Evolutionary conservation across 2,329 filamentous ascomycete genomes (phyloP), one percentile per base, ranked within the genome.

Genomic region (Cryphonectria carpinicola): DNA sequence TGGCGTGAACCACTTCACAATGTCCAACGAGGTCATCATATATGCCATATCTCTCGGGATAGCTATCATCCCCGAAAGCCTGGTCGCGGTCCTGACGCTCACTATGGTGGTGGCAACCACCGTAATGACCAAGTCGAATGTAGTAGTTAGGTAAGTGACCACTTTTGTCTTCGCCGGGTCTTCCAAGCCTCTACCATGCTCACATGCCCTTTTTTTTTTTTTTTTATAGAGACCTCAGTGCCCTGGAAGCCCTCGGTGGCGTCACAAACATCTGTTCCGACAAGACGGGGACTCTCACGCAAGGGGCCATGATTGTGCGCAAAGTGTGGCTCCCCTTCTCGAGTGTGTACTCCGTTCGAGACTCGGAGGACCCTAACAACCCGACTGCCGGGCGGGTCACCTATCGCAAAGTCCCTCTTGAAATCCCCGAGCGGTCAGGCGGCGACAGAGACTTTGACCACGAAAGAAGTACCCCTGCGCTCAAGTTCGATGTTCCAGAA

Each of bases 231-330:
- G 90, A 92, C 75, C 83, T 93, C 60, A 88, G 89, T 4, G 89
- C 89, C 0, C 84, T 93, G 0, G 91, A 93, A 75, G 89, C 90
- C 17, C 84, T 93, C 1, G 91, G 91, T 17, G 90, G 89, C 60
- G 90, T 93, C 35, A 92, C 90, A 70, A 89, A 92, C 76, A 91
- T 93, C 75, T 93, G 90, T 79, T 92, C 90, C 35, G 90, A 92
- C 81, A 92, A 92, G 80, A 93, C 90, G 0, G 91, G 91, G 19
- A 93, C 91, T 0, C 81, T 91, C 19, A 91, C 89, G 0, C 87
- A 90, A 74, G 88, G 90, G 49, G 89, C 89, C 75, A 92, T 92
- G 90, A 89, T 92, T 73, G 88, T 90, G 22, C 85, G 88, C 73
- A 90, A 90, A 76, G 88, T 87, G 0, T 92, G 89, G 87, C 84